Evolutionary conservation across 2,329 filamentous ascomycete species (phyloP).

Genomic region (Chaetomium sp.): DNA sequence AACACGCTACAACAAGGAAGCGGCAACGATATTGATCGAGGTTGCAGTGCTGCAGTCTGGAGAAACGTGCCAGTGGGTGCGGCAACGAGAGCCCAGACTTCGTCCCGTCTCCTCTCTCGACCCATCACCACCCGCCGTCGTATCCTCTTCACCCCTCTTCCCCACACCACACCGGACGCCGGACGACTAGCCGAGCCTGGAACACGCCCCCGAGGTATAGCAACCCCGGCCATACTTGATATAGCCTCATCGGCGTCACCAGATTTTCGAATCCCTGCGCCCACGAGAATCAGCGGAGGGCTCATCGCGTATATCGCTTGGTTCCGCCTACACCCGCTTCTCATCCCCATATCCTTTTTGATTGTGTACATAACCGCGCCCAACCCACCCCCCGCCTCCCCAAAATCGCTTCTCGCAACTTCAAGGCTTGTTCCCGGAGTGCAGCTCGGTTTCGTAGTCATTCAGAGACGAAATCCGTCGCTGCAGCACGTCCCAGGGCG

Average conservation of each 20-base stretch:
- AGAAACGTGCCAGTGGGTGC: slow-evolving; percentile 12
- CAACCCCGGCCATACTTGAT: slow-evolving; percentile 20
- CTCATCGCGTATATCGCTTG: slow-evolving; percentile 24
- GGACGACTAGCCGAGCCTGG: slow-evolving; percentile 18
- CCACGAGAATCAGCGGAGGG: slow-evolving; percentile 28
- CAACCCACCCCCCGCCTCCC: slow-evolving; percentile 19
- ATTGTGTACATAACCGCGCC: slow-evolving; percentile 31
- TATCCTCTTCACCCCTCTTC: slow-evolving; percentile 14
- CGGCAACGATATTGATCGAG: slow-evolving; percentile 8
- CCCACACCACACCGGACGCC: slow-evolving; percentile 23
- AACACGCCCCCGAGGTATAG: slow-evolving; percentile 29
- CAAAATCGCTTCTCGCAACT: slow-evolving; percentile 5
- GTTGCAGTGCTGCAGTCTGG: slow-evolving; percentile 29
- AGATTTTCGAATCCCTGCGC: slow-evolving; percentile 23
- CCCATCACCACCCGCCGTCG: slow-evolving; percentile 19
- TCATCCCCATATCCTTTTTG: slow-evolving; percentile 19
- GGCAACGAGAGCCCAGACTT: slow-evolving; percentile 20
- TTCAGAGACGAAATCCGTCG: neutral
- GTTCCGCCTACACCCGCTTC: slow-evolving; percentile 15
- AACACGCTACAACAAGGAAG: slow-evolving; percentile 19
- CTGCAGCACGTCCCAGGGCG: neutral
- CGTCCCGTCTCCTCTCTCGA: slow-evolving; percentile 23
- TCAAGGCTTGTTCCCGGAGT: neutral
- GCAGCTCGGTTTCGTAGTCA: neutral
- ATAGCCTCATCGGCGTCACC: slow-evolving; percentile 32